phyloP scores from a whole-genome alignment of 371 early-diverging fungal genomes.

The Mucor racemosus region DNA sequence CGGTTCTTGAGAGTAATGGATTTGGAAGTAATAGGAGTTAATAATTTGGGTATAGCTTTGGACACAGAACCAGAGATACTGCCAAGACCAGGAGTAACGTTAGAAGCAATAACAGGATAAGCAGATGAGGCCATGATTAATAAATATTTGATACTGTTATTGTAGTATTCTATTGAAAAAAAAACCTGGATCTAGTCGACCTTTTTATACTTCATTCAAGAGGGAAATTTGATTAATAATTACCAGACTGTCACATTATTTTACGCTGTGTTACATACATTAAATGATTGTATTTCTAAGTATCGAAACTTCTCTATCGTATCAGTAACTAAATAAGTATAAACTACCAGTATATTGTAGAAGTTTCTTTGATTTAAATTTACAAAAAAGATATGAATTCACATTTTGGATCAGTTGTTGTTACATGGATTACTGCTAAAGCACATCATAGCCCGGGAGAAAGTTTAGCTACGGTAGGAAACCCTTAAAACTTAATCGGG shows the following conservation, averaged over 20 bases:
- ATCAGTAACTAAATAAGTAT: too few relatives aligned
- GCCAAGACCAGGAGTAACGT: background rate
- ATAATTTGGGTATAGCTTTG: constrained; percentile 6
- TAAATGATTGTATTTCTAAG: too few relatives aligned
- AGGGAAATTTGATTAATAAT: background rate
- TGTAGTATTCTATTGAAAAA: background rate
- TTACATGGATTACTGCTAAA: too few relatives aligned
- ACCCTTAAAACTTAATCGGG: too few relatives aligned
- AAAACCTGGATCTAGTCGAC: background rate
- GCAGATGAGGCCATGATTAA: background rate
- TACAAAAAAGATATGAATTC: too few relatives aligned
- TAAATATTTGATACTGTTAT: background rate
- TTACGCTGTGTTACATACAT: background rate
- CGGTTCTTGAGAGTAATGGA: constrained; percentile 72
- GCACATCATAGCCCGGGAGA: too few relatives aligned
- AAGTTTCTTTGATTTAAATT: too few relatives aligned
- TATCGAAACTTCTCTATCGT: too few relatives aligned
- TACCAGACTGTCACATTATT: background rate
- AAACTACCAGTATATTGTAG: too few relatives aligned
- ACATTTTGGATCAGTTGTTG: too few relatives aligned
- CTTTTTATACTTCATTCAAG: constrained; percentile 1
- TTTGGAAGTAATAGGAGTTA: constrained; percentile 62
- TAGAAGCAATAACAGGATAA: background rate
- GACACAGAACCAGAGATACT: background rate
- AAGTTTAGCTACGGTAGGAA: too few relatives aligned